Evolutionary conservation across 1,139 yeast genomes (phyloP).

Genomic region (Diutina pseudorugosa): DNA sequence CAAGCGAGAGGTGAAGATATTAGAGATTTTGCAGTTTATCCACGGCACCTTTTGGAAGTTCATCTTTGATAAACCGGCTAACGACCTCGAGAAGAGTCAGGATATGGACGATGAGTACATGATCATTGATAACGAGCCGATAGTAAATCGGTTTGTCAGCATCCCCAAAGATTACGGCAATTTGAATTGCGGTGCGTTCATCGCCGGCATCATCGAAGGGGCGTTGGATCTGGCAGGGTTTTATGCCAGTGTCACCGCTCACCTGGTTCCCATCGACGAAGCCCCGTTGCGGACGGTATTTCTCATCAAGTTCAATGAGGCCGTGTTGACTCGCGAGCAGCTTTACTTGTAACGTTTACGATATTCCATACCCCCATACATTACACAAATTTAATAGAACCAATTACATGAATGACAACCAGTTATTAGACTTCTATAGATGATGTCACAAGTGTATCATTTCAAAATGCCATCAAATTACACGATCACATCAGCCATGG

Average conservation of each 20-base stretch:
- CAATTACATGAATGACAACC: too few species aligned
- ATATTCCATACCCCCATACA: neutral
- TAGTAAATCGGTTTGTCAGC: slow-evolving; percentile 63
- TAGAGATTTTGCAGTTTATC: slow-evolving; percentile 75
- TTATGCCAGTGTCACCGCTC: slow-evolving; percentile 80
- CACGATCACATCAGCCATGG: too few species aligned
- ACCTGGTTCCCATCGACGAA: slow-evolving; percentile 57
- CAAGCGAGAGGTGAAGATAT: slow-evolving; percentile 57
- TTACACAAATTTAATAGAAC: too few species aligned
- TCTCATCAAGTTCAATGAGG: slow-evolving; percentile 60
- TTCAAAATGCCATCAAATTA: neutral
- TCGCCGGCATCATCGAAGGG: slow-evolving; percentile 89
- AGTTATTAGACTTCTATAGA: too few species aligned
- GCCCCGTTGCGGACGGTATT: slow-evolving; percentile 70
- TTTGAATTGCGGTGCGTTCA: slow-evolving; percentile 72
- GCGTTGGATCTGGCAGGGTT: slow-evolving; percentile 72
- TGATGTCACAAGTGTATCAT: too few species aligned
- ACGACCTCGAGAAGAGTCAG: slow-evolving; percentile 78
- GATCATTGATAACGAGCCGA: slow-evolving; percentile 77
- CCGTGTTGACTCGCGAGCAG: slow-evolving; percentile 43
- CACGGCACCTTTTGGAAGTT: slow-evolving; percentile 76
- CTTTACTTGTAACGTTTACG: neutral
- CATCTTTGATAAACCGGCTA: slow-evolving; percentile 73
- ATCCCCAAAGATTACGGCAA: slow-evolving; percentile 74
- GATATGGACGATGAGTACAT: slow-evolving; percentile 72